Percentiles rank a stretch among this genome's conserved stretches.
phyloP scores from a whole-genome alignment of 2,329 filamentous ascomycete species.

The Fusarium verticillioides region DNA sequence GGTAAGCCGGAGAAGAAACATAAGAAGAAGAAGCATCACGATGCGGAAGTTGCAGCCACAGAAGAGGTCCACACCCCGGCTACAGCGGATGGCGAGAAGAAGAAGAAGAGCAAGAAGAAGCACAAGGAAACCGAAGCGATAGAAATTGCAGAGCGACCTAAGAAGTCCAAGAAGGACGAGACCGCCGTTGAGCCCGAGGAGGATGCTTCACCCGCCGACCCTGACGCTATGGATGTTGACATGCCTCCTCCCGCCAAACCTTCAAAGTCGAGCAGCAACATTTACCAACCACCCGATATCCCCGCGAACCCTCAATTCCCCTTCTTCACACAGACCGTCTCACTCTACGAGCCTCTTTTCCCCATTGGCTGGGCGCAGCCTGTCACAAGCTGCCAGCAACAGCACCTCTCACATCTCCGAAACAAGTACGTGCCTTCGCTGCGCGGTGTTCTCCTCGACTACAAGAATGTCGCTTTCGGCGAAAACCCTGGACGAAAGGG shows the following conservation, averaged over 20 bases:
- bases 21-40: slow-evolving; percentile 48
- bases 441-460: slow-evolving; percentile 78
- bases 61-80: slow-evolving; percentile 20
- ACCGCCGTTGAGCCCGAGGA: slow-evolving; percentile 11
- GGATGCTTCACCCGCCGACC: slow-evolving; percentile 33
- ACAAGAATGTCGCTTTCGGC: slow-evolving; percentile 74
- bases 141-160: slow-evolving; percentile 39
- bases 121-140: slow-evolving; percentile 38
- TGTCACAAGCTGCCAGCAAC: slow-evolving; percentile 75
- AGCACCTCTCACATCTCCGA: slow-evolving; percentile 79
- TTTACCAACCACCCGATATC: slow-evolving; percentile 53
- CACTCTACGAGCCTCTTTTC: slow-evolving; percentile 81
- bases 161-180: slow-evolving; percentile 46
- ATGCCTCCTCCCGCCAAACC: slow-evolving; percentile 45
- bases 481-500: slow-evolving; percentile 64
- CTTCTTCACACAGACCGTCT: slow-evolving; percentile 82
- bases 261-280: slow-evolving; percentile 45
- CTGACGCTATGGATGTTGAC: slow-evolving; percentile 56
- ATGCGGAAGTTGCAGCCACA: slow-evolving; percentile 22
- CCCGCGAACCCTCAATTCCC: slow-evolving; percentile 66
- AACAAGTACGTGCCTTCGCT: slow-evolving; percentile 81
- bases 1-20: slow-evolving; percentile 45
- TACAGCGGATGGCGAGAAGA: slow-evolving; percentile 36
- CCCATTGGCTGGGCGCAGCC: slow-evolving; percentile 77
- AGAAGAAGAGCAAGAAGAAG: slow-evolving; percentile 48